phyloP scores from a whole-genome alignment of 2,329 filamentous ascomycete species.

The Ascochyta clinopodiicola region DNA sequence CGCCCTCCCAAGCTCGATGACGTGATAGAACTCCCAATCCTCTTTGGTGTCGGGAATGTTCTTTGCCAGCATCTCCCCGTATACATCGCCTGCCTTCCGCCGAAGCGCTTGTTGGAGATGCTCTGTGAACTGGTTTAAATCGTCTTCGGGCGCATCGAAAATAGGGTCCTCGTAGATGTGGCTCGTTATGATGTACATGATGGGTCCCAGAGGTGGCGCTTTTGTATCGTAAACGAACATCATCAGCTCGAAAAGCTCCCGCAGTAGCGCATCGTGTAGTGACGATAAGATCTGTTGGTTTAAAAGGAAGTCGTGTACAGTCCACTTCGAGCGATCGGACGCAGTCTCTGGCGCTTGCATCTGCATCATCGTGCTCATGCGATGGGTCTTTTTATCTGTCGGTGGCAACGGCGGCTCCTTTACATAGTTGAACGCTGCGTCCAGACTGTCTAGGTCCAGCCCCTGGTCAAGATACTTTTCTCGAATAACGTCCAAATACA shows the following conservation, averaged over 20 bases:
- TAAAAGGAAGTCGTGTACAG: conserved; percentile 56
- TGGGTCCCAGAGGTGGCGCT: conserved; percentile 76
- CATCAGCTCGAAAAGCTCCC: conserved; percentile 87
- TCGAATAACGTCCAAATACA: conserved; percentile 83
- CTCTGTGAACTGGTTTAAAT: conserved; percentile 73
- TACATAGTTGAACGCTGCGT: conserved; percentile 80
- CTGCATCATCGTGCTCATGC: conserved; percentile 54
- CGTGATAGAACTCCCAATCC: conserved; percentile 88
- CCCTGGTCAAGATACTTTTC: conserved; percentile 87
- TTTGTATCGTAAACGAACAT: conserved; percentile 91
- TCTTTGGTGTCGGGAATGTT: conserved; percentile 81
- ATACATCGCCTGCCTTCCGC: conserved; percentile 77
- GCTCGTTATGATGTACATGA: conserved; percentile 80
- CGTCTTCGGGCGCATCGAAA: conserved; percentile 74
- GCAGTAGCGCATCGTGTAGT: conserved; percentile 80
- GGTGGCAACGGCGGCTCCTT: conserved; percentile 70
- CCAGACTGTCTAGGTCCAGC: conserved; percentile 79
- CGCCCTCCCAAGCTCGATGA: conserved; percentile 85
- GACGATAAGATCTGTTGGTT: conserved; percentile 78
- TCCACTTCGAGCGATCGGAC: conserved; percentile 59
- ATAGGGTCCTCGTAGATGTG: conserved; percentile 81
- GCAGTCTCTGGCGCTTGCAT: conserved; percentile 45
- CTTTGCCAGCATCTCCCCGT: conserved; percentile 77
- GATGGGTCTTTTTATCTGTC: conserved; percentile 66
- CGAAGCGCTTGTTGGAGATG: conserved; percentile 76